Conservation (phyloP, 2,329 filamentous ascomycete species). For the Aspergillus alliaceus region DNA sequence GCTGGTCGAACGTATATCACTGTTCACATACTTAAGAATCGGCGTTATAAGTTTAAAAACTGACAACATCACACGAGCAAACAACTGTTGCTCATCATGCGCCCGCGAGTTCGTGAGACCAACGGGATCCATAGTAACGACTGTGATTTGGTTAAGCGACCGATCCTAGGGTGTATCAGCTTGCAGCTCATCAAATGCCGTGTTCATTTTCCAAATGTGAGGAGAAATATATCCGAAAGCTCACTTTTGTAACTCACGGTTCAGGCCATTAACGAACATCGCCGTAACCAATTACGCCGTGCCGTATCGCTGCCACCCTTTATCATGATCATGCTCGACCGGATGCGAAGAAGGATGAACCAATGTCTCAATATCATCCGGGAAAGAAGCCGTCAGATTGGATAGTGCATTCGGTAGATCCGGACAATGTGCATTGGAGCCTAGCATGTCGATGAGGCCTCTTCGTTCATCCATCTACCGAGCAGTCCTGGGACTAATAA, state of each 20-base stretch:
- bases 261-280: conserved; percentile 45
- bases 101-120: conserved; percentile 19
- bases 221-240: too few relatives aligned
- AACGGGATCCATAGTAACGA: conserved; percentile 37
- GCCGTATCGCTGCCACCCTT: conserved; percentile 47
- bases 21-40: conserved; percentile 15
- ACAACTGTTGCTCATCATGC: conserved; percentile 16
- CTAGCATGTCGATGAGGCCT: conserved; percentile 31
- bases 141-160: conserved; percentile 27
- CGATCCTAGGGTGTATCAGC: conserved; percentile 26
- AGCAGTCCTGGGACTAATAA: conserved; percentile 40
- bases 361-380: conserved; percentile 37
- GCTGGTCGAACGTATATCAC: conserved; percentile 13
- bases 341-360: conserved; percentile 34
- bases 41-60: conserved; percentile 18
- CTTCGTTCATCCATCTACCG: conserved; percentile 20
- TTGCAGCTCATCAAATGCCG: too few relatives aligned
- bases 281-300: conserved; percentile 44
- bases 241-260: conserved; percentile 32
- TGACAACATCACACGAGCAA: conserved; percentile 6
- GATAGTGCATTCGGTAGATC: conserved; percentile 40
- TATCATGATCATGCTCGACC: conserved; percentile 33
- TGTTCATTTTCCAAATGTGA: too few relatives aligned
- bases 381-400: conserved; percentile 37
- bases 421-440: conserved; percentile 38